Evolutionary conservation across 2,329 filamentous ascomycete species (phyloP).

Genomic region (Ceratocystis destructans): DNA sequence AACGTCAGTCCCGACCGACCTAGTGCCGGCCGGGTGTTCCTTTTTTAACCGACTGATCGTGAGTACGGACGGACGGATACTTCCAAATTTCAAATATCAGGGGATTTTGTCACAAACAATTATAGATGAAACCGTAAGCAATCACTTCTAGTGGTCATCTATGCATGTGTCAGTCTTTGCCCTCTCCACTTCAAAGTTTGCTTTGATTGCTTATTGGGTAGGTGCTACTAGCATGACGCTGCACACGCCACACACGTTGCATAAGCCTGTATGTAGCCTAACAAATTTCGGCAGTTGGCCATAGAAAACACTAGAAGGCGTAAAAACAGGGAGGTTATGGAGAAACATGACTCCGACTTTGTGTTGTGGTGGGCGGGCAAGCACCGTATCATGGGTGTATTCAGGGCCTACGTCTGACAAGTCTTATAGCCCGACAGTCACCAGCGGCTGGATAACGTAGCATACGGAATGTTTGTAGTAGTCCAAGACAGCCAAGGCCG

Average conservation of each 20-base stretch:
- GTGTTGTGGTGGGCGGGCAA: not conserved
- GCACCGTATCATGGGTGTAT: not conserved
- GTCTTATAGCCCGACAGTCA: not conserved
- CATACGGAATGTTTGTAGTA: not conserved
- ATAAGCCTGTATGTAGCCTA: not conserved
- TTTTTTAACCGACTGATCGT: too few relatives aligned
- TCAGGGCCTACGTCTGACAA: not conserved
- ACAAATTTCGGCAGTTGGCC: not conserved
- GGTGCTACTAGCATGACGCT: not conserved
- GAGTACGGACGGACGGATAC: too few relatives aligned
- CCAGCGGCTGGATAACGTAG: not conserved
- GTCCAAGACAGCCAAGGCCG: slow-evolving; percentile 1
- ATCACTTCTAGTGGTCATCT: too few relatives aligned
- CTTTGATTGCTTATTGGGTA: not conserved
- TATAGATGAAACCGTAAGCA: too few relatives aligned
- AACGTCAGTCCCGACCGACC: too few relatives aligned
- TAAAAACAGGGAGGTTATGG: not conserved
- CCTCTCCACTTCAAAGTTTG: not conserved
- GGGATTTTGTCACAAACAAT: too few relatives aligned
- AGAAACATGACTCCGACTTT: not conserved
- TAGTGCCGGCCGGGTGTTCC: too few relatives aligned
- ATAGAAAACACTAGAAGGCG: not conserved
- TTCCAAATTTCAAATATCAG: too few relatives aligned
- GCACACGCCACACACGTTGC: not conserved
- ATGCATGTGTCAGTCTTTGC: too few relatives aligned